phyloP scores from a whole-genome alignment of 495 filamentous ascomycete genomes.

The Daldinia grandis region DNA sequence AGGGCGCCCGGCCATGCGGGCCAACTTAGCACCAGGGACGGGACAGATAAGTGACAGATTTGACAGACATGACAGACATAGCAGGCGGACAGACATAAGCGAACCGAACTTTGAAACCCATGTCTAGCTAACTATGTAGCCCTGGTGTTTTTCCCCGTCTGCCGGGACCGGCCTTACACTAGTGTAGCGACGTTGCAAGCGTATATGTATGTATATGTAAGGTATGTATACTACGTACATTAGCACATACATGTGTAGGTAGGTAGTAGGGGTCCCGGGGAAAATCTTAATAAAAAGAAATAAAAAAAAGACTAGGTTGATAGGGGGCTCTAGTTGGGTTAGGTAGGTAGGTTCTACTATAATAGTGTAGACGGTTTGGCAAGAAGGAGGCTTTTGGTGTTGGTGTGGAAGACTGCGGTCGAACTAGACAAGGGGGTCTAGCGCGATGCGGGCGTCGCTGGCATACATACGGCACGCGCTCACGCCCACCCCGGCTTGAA shows the following conservation, averaged over 20 bases:
- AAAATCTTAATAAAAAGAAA: conserved; percentile 1
- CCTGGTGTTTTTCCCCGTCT: not conserved
- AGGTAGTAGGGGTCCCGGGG: too few species aligned
- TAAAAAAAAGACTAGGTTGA: too few species aligned
- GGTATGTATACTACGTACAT: too few species aligned
- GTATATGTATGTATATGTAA: conserved; percentile 7
- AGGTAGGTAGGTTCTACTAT: not conserved
- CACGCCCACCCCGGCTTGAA: conserved; percentile 2
- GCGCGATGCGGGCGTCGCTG: conserved; percentile 19
- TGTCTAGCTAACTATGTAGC: not conserved
- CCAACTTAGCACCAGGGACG: conserved; percentile 1
- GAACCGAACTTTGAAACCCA: conserved; percentile 22
- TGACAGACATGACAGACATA: too few species aligned
- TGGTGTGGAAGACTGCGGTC: conserved; percentile 45
- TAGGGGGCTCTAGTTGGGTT: not conserved
- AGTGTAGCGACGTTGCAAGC: conserved; percentile 40
- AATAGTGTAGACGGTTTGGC: too few species aligned
- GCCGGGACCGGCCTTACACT: conserved; percentile 24
- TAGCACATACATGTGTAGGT: too few species aligned
- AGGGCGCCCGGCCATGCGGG: not conserved
- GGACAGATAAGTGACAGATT: conserved; percentile 8
- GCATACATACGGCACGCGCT: not conserved
- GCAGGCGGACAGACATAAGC: conserved; percentile 11
- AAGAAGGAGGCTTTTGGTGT: not conserved
- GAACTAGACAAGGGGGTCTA: conserved; percentile 47